Evolutionary conservation across 495 filamentous ascomycete genomes (phyloP).

Genomic region (Daldinia loculata): DNA sequence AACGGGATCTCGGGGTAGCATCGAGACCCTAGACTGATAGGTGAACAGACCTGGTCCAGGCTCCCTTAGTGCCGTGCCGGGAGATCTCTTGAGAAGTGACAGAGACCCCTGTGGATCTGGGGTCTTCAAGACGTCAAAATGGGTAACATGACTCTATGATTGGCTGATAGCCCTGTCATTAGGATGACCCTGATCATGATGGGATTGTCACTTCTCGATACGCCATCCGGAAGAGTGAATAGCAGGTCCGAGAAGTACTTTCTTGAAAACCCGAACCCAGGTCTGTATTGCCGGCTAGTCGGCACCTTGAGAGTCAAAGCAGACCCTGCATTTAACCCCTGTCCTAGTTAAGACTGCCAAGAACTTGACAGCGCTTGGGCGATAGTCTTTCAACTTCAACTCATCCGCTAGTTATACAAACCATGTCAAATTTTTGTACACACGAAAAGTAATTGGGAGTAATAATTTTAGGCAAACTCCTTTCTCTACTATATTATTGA

Average conservation of each 20-base stretch:
- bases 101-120: slow-evolving; percentile 30
- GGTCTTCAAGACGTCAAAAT: slow-evolving; percentile 7
- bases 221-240: neutral
- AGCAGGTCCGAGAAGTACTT: neutral
- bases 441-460: neutral
- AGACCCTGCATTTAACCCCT: slow-evolving; percentile 29
- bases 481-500: neutral
- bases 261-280: slow-evolving; percentile 40
- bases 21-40: slow-evolving; percentile 18
- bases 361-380: slow-evolving; percentile 33
- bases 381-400: slow-evolving; percentile 22
- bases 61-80: slow-evolving; percentile 19
- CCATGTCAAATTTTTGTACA: neutral
- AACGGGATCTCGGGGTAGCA: slow-evolving; percentile 31
- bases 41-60: slow-evolving; percentile 13
- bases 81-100: slow-evolving; percentile 28
- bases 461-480: neutral
- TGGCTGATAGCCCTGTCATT: neutral
- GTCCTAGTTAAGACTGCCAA: slow-evolving; percentile 39
- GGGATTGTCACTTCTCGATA: neutral
- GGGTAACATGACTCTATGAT: slow-evolving; percentile 13
- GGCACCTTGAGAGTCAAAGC: slow-evolving; percentile 5
- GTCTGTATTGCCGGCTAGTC: slow-evolving; percentile 25
- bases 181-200: neutral
- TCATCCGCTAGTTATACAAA: neutral